Percentiles rank a stretch among this genome's conserved stretches.
Conservation (phyloP, 345 rosid species). For the Eucalyptus cladocalyx region DNA sequence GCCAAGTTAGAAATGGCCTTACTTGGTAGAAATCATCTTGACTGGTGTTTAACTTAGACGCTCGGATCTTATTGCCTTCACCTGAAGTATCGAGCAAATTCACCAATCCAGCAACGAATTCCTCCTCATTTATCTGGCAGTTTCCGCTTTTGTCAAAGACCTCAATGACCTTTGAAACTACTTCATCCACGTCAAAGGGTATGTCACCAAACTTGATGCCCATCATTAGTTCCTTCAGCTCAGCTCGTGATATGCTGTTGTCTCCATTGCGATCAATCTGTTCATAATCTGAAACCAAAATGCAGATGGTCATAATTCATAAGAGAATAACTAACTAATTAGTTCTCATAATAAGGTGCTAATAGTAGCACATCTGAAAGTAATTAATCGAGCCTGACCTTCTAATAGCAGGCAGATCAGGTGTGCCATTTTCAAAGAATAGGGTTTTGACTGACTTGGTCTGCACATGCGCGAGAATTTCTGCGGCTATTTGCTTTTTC, state of each 20-base stretch:
- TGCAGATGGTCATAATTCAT: not conserved
- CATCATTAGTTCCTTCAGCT: slow-evolving; percentile 6
- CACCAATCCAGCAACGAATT: slow-evolving; percentile 8
- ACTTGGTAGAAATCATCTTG: slow-evolving; percentile 1
- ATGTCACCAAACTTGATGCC: slow-evolving; percentile 4
- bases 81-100: not conserved
- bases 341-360: not conserved
- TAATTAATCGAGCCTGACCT: not conserved
- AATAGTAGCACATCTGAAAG: not conserved
- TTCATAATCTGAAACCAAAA: slow-evolving; percentile 3
- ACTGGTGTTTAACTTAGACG: not conserved
- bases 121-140: slow-evolving; percentile 1
- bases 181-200: slow-evolving; percentile 9
- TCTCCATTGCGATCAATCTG: slow-evolving; percentile 1
- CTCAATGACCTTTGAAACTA: slow-evolving; percentile 3
- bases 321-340: not conserved
- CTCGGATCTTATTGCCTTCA: not conserved
- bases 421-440: slow-evolving; percentile 7
- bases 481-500: slow-evolving; percentile 6
- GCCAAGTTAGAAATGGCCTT: not conserved
- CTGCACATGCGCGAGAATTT: not conserved
- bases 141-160: slow-evolving; percentile 9
- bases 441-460: slow-evolving; percentile 3
- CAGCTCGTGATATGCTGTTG: not conserved
- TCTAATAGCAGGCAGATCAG: slow-evolving; percentile 1